A percentile compares a stretch with the other conserved stretches of the same genome.
phyloP scores from a whole-genome alignment of 345 rosid genomes.

The Salix exigua region DNA sequence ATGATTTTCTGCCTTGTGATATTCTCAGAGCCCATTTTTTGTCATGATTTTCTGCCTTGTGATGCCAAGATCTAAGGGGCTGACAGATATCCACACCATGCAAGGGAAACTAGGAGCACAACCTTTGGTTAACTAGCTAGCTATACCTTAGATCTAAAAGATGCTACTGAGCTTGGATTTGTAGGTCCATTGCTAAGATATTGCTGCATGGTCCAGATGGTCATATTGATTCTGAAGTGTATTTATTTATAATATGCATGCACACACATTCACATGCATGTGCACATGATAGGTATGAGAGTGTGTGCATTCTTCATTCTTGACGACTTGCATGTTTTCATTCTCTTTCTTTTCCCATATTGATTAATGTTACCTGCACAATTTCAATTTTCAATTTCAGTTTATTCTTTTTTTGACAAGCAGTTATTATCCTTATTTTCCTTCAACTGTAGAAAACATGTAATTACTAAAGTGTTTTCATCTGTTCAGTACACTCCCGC shows the following conservation, averaged over 20 bases:
- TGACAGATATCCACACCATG: too few species aligned
- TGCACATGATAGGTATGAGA: neutral
- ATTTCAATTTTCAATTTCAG: neutral
- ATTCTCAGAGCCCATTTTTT: too few species aligned
- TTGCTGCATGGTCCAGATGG: neutral
- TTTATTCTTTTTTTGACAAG: neutral
- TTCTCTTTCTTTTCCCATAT: neutral
- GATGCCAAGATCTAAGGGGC: too few species aligned
- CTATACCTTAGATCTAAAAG: neutral
- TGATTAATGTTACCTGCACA: neutral
- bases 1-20: too few species aligned
- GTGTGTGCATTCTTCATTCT: neutral
- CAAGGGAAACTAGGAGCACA: neutral
- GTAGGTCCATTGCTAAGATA: neutral
- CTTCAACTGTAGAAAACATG: neutral
- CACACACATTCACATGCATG: neutral
- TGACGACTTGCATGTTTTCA: neutral
- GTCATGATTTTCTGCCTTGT: too few species aligned
- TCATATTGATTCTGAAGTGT: neutral
- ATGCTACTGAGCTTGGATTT: neutral
- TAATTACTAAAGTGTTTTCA: neutral
- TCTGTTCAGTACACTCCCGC: conserved; percentile 81
- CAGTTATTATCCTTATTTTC: neutral
- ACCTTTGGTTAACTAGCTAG: neutral
- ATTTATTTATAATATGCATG: neutral